Evolutionary conservation across 305 asterid species (phyloP), one percentile per base, ranked within the genome.

Genomic region (Rubia occidens): DNA sequence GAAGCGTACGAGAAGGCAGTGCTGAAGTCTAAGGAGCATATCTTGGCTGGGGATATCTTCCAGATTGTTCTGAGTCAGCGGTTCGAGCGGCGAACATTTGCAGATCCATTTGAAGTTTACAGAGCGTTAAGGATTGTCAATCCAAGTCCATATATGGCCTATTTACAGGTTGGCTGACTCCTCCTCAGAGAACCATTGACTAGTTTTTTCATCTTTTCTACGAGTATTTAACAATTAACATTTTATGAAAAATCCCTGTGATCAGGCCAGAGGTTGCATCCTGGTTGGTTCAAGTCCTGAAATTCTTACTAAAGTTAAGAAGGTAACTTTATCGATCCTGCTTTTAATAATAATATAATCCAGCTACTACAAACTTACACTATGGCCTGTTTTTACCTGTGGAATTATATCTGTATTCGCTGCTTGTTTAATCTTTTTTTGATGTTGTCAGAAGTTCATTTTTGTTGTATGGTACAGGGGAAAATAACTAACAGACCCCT

Each of bases 271-370:
- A 82, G 97, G 97, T 66, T 84, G 91, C 67, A 94, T 94, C 76
- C 87, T 94, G 74, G 98, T 93, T 78, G 96, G 88, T 78, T 93
- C 98, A 69, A 93, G 98, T 76, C 98, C 98, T 26, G 98, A 94
- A 82, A 94, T 94, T 76, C 96, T 94, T 70, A 90, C 95, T 67
- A 88, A 92, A 72, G 95, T 90, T 75, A 90, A 89, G 80, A 89
- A 84, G 95, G 98, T 85, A 81, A 37, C 6, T 11, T 3, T n/a
- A 17, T 20, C 13, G 11, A 58, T 58, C 26, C 11, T 10, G 5
- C 8, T 6, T 29, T 40, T 35, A 70, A 47, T 45, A 67, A 4
- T 60, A 9, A 3, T 8, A 60, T 24, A 60, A 4, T 60, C 26
- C 43, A 37, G 29, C 11, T 62, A 37, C 49, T 62, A 49, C 67